Percentiles rank a stretch among this genome's conserved stretches.
Evolutionary conservation across 495 filamentous ascomycete genomes (phyloP).

Genomic region (Xylaria acuta): DNA sequence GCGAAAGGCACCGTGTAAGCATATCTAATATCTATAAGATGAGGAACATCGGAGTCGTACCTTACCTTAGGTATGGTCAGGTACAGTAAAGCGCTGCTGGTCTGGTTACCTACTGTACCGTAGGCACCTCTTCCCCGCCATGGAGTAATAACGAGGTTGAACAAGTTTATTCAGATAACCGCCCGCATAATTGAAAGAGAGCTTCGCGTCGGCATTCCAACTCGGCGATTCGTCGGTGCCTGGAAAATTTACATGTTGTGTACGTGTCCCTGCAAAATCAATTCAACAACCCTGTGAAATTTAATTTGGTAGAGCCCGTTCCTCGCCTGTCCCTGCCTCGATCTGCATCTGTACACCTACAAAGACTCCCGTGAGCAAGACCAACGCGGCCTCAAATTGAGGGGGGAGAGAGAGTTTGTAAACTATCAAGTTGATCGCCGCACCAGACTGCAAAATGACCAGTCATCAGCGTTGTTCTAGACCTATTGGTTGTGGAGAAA

Average conservation of each 20-base stretch:
- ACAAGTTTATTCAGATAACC: neutral
- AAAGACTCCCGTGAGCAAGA: neutral
- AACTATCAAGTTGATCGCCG: neutral
- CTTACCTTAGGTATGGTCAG: neutral
- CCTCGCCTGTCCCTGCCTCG: neutral
- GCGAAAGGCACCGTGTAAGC: neutral
- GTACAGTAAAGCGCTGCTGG: neutral
- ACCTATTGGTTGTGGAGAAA: slow-evolving; percentile 17
- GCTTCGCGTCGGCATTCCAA: neutral
- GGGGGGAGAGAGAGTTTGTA: neutral
- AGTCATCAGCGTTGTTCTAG: slow-evolving; percentile 1
- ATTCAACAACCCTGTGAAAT: neutral
- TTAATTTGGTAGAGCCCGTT: neutral
- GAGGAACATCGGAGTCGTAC: neutral
- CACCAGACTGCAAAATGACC: neutral
- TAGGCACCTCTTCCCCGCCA: neutral
- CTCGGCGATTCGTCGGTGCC: neutral
- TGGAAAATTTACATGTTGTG: neutral
- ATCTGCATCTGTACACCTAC: neutral
- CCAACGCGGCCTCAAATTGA: neutral
- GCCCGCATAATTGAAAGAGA: neutral
- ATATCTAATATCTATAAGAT: neutral
- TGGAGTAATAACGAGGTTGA: neutral
- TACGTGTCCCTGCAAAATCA: neutral
- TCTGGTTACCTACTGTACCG: neutral